phyloP scores from a whole-genome alignment of 1,284 basidiomycete genomes.

The Tilletiaria anomala region DNA sequence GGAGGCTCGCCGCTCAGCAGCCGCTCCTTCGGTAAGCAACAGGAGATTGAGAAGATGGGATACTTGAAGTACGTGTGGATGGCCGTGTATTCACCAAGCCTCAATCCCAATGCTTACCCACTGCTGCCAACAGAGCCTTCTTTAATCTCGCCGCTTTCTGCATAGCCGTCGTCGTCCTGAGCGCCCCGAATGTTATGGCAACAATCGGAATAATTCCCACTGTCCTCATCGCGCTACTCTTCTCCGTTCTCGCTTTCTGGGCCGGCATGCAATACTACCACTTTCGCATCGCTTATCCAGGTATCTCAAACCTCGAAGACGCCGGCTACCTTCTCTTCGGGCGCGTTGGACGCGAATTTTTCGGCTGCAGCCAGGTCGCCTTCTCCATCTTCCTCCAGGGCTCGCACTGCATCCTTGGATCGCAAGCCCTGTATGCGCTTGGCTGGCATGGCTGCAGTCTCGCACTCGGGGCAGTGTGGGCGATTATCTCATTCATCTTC shows the following conservation, averaged over 20 bases:
- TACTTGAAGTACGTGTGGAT: too few species aligned
- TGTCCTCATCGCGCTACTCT: slow-evolving; percentile 17
- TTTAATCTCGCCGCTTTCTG: too few species aligned
- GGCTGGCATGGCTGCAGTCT: slow-evolving; percentile 25
- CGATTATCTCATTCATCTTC: slow-evolving; percentile 24
- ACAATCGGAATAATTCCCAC: slow-evolving; percentile 26
- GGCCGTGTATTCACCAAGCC: too few species aligned
- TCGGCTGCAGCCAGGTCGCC: slow-evolving; percentile 13
- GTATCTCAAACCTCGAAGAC: slow-evolving; percentile 25
- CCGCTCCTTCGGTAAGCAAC: too few species aligned
- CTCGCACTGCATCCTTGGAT: slow-evolving; percentile 25
- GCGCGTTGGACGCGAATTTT: slow-evolving; percentile 10
- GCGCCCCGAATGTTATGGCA: too few species aligned
- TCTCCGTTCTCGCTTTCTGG: slow-evolving; percentile 19
- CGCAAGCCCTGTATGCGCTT: slow-evolving; percentile 19
- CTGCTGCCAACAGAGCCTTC: too few species aligned
- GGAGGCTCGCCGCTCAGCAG: too few species aligned
- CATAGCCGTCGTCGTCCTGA: too few species aligned
- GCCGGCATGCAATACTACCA: slow-evolving; percentile 20
- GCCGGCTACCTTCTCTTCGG: slow-evolving; percentile 29
- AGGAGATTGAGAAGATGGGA: too few species aligned
- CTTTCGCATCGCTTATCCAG: slow-evolving; percentile 24
- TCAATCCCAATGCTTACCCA: too few species aligned
- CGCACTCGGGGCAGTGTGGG: slow-evolving; percentile 16
- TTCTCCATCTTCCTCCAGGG: slow-evolving; percentile 26